A percentile compares a stretch with the other conserved stretches of the same genome.
Conservation (phyloP, 306 rosid species). For the Quercus mongolica region DNA sequence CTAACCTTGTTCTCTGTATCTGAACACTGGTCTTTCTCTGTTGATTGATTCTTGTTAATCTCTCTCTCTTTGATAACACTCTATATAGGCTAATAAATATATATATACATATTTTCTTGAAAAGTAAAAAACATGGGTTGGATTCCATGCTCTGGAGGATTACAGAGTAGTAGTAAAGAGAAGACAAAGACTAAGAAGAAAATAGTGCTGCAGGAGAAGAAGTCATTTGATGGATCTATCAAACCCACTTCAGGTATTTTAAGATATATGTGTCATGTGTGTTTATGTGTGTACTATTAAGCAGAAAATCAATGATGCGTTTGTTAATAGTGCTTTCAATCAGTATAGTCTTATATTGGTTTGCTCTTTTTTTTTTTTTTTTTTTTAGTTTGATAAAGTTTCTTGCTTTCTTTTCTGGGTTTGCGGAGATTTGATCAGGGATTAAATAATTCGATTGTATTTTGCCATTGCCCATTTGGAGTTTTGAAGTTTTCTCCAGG, state of each 20-base stretch:
- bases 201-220: slow-evolving; percentile 39
- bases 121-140: slow-evolving; percentile 59
- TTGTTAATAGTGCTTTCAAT: slow-evolving; percentile 25
- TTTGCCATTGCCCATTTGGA: slow-evolving; percentile 19
- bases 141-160: slow-evolving; percentile 81
- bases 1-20: too few relatives aligned
- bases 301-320: slow-evolving; percentile 11
- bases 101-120: not conserved
- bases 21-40: too few relatives aligned
- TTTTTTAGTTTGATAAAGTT: not conserved
- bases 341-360: slow-evolving; percentile 16
- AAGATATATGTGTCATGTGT: not conserved
- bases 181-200: slow-evolving; percentile 48
- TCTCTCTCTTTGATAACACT: too few relatives aligned
- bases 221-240: slow-evolving; percentile 42
- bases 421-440: slow-evolving; percentile 14
- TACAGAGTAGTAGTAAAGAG: slow-evolving; percentile 38
- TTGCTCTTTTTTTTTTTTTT: not conserved
- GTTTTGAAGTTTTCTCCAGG: not conserved
- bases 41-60: too few relatives aligned
- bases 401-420: slow-evolving; percentile 25
- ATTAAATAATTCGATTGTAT: slow-evolving; percentile 10
- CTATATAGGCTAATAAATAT: too few relatives aligned
- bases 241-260: slow-evolving; percentile 55
- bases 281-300: not conserved